Conservation (phyloP, 73 alveolate species). For the Blepharisma stoltei region DNA sequence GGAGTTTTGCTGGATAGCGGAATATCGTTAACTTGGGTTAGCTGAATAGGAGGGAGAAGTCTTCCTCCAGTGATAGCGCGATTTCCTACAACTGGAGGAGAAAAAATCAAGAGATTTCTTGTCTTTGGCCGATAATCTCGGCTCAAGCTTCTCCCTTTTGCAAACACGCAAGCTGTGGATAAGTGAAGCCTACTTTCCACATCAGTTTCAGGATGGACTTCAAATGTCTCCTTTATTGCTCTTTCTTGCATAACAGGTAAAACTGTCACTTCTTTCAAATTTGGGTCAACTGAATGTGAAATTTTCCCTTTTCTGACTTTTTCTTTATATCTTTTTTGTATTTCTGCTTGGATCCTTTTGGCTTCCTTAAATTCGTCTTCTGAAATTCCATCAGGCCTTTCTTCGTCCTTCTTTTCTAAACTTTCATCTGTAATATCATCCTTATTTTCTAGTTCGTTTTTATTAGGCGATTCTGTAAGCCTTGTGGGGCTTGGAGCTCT, state of each 20-base stretch:
- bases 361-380: constrained; percentile 27
- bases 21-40: background rate
- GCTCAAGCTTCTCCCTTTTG: constrained; percentile 9
- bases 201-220: background rate
- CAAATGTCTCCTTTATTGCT: constrained; percentile 8
- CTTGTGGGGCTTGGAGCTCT: background rate
- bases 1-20: background rate
- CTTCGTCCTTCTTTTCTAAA: background rate
- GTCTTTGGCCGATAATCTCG: constrained; percentile 14
- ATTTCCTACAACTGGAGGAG: background rate
- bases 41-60: background rate
- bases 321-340: background rate
- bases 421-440: constrained; percentile 3
- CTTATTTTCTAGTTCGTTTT: background rate
- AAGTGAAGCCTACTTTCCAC: background rate
- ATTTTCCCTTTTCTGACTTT: constrained; percentile 11
- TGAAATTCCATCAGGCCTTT: background rate
- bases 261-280: background rate
- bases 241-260: constrained; percentile 22
- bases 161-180: background rate
- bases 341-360: background rate
- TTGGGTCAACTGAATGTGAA: background rate
- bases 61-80: background rate
- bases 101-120: background rate
- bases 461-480: background rate